Evolutionary conservation across 768 basidiomycete species (phyloP), one percentile per base, ranked within the genome.

Genomic region (Hypholoma sublateritium): DNA sequence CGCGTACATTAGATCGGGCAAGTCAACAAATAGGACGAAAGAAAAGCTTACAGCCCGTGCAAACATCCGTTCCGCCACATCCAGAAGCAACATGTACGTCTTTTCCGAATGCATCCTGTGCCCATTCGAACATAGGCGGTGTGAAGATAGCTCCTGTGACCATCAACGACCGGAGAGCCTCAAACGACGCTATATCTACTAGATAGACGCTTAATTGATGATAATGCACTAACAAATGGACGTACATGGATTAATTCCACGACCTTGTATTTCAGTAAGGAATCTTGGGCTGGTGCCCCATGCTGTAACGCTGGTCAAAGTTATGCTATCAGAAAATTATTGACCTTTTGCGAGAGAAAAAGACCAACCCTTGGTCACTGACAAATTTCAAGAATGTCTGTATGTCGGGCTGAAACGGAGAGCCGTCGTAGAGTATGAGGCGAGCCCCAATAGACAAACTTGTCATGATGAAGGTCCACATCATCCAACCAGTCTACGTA

Each of bases 11-110:
- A 57, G 22, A 28, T 48, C 25, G 5, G 5, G 28, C 28, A 32
- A 32, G 3, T 49, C 51, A 17, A 32, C 32, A 24, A 50, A 6
- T n/a, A n/a, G n/a, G n/a, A n/a, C n/a, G 59, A 37, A 36, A n/a
- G 19, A 50, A 16, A 11, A 11, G 76, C 86, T 69, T 60, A 89
- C 88, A 85, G 34, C 79, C 72, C 58, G 80, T 71, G 63, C 84
- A 88, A 6, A 91, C 80, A 67, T 91, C 89, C n/a, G 88, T 91
- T 17, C 89, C 88, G 24, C 89, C 89, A 42, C 86, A 87, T 0
- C 77, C 72, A 3, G 84, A 85, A 12, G 75, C 68, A 13, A 89
- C 59, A 55, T 84, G 80, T 19, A 84, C 53, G 8, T 79, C 70
- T 43, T 71, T 69, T 14, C 80, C 80, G 47, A 91, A 90, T 13